Percentiles rank a stretch among this genome's conserved stretches.
Conservation (phyloP, 176 grass and related monocot species). For the Oryza coarctata region DNA sequence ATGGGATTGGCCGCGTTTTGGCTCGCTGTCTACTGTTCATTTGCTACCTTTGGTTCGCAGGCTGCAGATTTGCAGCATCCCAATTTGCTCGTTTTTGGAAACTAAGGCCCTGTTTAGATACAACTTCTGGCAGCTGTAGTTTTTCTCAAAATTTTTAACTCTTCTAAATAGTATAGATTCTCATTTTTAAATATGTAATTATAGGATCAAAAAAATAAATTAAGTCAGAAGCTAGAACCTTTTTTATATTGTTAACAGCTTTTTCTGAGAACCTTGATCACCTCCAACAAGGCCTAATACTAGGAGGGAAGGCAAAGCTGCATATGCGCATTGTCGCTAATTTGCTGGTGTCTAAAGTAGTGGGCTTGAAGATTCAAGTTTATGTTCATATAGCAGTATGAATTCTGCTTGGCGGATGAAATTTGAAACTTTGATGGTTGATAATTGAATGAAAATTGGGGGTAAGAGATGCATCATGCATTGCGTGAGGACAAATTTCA, state of each 20-base stretch:
- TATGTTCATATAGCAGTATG: neutral
- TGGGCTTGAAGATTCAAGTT: neutral
- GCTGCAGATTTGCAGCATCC: neutral
- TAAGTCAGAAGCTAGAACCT: too few species aligned
- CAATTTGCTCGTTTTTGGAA: neutral
- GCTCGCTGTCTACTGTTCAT: neutral
- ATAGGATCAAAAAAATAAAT: too few species aligned
- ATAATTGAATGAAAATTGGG: neutral
- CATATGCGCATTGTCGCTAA: too few species aligned
- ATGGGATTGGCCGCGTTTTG: neutral
- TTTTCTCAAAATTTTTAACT: too few species aligned
- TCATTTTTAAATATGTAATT: too few species aligned
- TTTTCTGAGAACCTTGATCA: too few species aligned
- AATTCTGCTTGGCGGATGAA: neutral
- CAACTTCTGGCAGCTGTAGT: too few species aligned
- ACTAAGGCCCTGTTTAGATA: too few species aligned
- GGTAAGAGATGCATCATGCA: neutral
- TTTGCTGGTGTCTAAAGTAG: neutral
- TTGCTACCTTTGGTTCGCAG: neutral
- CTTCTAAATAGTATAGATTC: too few species aligned
- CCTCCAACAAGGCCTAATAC: too few species aligned
- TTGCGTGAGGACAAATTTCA: conserved; percentile 6
- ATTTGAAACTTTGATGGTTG: conserved; percentile 9
- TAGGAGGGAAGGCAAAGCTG: too few species aligned
- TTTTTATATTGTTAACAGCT: too few species aligned